These are phyloP conservation scores for Blastobotrys capitulatus DNA, from an alignment of 1,139 yeast genomes.

Conservation along the genomic window DNA sequence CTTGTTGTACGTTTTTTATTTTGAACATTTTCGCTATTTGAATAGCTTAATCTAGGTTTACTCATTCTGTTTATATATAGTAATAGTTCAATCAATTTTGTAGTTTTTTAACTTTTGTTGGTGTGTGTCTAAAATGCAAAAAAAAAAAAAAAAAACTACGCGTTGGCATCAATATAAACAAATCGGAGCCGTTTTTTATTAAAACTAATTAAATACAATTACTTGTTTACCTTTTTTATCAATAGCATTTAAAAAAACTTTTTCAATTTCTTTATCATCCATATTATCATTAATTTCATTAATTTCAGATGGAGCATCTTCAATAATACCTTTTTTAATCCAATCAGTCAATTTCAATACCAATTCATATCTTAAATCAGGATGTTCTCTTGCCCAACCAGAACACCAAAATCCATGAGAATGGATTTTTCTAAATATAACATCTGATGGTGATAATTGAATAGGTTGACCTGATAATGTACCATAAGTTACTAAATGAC, in stretches of 20 bases:
- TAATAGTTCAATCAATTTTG: conserved; percentile 1
- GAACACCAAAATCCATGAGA: conserved; percentile 95
- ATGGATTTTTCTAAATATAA: conserved; percentile 82
- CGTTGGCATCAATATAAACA: no score
- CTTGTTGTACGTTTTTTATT: conserved; percentile 22
- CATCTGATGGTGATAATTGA: conserved; percentile 75
- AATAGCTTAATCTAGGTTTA: conserved; percentile 16
- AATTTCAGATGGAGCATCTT: conserved; percentile 55
- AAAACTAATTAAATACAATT: conserved; percentile 9
- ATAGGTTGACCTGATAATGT: conserved; percentile 98
- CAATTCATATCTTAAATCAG: conserved; percentile 54
- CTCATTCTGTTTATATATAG: conserved; percentile 1
- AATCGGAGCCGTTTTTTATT: no score
- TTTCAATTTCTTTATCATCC: conserved; percentile 46
- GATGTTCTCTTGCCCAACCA: conserved; percentile 59
- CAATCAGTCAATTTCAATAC: conserved; percentile 57
- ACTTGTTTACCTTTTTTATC: conserved; percentile 40
- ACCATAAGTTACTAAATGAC: conserved; percentile 83
- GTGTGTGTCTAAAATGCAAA: neutral
- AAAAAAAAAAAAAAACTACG: no score
- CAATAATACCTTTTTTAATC: conserved; percentile 44
- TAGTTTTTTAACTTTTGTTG: neutral
- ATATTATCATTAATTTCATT: conserved; percentile 39
- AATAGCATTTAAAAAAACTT: conserved; percentile 49
- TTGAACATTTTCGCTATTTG: conserved; percentile 5